Percentiles rank a stretch among this genome's conserved stretches.
phyloP scores from a whole-genome alignment of 1,284 basidiomycete species.

The Sanghuangporus weigelae region DNA sequence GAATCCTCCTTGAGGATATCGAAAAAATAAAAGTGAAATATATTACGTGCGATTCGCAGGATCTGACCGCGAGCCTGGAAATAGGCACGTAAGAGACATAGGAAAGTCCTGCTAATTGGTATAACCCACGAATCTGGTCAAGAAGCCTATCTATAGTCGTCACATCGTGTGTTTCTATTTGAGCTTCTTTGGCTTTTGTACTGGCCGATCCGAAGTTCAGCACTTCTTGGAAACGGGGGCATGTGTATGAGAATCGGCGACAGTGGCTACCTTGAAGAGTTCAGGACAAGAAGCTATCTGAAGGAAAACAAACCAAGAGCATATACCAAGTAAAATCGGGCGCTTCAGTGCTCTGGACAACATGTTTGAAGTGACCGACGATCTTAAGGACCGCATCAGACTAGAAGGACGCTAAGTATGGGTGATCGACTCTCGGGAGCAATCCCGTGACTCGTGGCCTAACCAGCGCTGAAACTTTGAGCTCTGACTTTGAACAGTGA shows the following conservation, averaged over 20 bases:
- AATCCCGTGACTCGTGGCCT: background rate
- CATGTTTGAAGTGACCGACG: background rate
- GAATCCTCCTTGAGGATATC: slow-evolving; percentile 1
- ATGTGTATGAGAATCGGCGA: background rate
- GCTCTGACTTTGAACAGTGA: background rate
- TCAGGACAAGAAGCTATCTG: background rate
- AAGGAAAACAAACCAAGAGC: background rate
- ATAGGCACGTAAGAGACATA: background rate
- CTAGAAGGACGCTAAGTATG: background rate
- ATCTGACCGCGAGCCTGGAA: slow-evolving; percentile 39
- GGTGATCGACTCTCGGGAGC: background rate
- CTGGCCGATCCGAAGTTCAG: background rate
- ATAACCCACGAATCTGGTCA: slow-evolving; percentile 48
- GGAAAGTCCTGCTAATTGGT: background rate
- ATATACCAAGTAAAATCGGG: background rate
- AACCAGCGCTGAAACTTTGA: background rate
- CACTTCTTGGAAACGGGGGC: background rate
- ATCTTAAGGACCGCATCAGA: background rate
- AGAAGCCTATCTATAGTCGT: slow-evolving; percentile 53
- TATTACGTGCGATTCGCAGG: slow-evolving; percentile 50
- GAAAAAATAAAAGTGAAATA: slow-evolving; percentile 4
- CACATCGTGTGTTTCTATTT: slow-evolving; percentile 52
- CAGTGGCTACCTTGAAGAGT: background rate
- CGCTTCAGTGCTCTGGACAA: background rate
- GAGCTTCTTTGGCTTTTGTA: slow-evolving; percentile 4